Conservation (phyloP, 31 red algal species). For the Endocladia muricata region DNA sequence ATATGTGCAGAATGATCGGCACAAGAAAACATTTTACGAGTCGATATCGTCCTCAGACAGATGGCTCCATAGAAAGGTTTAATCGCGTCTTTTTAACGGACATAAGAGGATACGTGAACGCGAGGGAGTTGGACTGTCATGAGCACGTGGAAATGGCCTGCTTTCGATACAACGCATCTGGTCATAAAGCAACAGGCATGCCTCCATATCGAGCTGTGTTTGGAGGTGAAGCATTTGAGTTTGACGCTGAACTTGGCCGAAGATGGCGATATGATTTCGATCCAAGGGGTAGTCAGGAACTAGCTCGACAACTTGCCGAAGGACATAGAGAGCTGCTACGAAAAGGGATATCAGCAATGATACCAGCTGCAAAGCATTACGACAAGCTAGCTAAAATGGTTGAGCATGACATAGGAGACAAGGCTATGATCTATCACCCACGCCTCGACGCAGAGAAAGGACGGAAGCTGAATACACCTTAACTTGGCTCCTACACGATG, state of each 20-base stretch:
- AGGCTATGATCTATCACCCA: not conserved
- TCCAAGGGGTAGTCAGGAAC: not conserved
- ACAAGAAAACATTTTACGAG: not conserved
- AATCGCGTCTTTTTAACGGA: not conserved
- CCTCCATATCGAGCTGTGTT: not conserved
- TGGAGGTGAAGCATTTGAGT: not conserved
- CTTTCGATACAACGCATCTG: not conserved
- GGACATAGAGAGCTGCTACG: not conserved
- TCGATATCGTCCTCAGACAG: not conserved
- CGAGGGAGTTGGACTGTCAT: not conserved
- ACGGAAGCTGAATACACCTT: not conserved
- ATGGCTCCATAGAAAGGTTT: not conserved
- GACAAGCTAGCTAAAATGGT: not conserved
- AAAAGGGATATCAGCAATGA: not conserved
- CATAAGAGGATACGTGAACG: not conserved
- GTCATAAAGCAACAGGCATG: not conserved
- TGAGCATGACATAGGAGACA: not conserved
- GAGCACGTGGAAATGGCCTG: not conserved
- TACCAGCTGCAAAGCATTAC: not conserved
- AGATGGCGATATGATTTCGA: too few species aligned
- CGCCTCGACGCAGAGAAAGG: not conserved
- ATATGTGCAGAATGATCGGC: not conserved
- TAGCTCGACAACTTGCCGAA: not conserved
- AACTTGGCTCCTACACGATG: not conserved
- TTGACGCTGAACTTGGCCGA: not conserved